Percentiles rank a stretch among this genome's conserved stretches.
Evolutionary conservation across 495 filamentous ascomycete species (phyloP).

Genomic region (Xylaria flabelliformis): DNA sequence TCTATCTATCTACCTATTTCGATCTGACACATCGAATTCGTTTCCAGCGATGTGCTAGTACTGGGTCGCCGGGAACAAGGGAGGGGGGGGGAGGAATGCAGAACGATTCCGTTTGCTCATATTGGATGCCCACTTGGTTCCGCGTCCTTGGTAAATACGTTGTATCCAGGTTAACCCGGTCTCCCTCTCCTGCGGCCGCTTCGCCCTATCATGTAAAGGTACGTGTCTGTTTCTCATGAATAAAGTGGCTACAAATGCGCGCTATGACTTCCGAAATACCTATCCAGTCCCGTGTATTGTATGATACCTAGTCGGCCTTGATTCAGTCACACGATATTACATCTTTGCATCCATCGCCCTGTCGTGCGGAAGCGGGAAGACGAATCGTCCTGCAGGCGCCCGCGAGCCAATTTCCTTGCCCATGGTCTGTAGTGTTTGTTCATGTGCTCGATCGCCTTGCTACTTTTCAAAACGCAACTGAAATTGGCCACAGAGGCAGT

Average conservation of each 20-base stretch:
- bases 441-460: not conserved
- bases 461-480: not conserved
- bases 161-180: not conserved
- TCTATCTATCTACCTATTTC: not conserved
- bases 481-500: not conserved
- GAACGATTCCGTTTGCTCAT: not conserved
- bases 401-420: not conserved
- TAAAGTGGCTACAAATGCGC: not conserved
- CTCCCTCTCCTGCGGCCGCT: not conserved
- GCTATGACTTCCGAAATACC: not conserved
- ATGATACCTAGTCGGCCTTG: not conserved
- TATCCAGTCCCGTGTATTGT: slow-evolving; percentile 2
- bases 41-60: slow-evolving; percentile 10
- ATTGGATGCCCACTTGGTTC: not conserved
- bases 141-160: slow-evolving; percentile 9
- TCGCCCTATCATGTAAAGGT: not conserved
- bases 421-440: not conserved
- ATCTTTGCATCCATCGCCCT: not conserved
- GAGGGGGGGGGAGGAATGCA: not conserved
- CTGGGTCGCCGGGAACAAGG: not conserved
- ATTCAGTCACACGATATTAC: slow-evolving; percentile 5
- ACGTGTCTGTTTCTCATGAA: not conserved
- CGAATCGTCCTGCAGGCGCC: not conserved
- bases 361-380: not conserved
- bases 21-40: slow-evolving; percentile 6